Base-by-base conservation (phyloP, 2,329 filamentous ascomycete species). In the Fusarium miscanthi region DNA sequence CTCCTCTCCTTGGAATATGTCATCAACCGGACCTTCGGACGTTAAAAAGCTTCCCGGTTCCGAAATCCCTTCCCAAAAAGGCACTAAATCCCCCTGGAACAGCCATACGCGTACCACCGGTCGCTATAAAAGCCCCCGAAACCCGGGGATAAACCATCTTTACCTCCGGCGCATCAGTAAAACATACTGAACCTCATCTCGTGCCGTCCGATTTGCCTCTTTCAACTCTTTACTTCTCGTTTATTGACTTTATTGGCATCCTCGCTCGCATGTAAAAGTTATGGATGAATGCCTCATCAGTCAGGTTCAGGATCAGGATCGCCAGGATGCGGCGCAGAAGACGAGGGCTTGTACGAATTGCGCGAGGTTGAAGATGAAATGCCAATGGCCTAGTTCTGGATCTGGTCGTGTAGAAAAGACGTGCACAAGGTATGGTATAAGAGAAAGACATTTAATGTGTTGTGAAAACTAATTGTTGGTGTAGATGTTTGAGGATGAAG, bases 301-400 rank as follows among this genome's bases (percentile, higher is more conserved):
- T 42, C 64, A 62, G 43, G 62, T 63, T 35, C 52, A 62, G 43
- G 62, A 64, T 35, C 52, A 59, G 12, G 54, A 31, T 42, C 56
- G 49, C 30, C 35, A 43, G 14, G 61, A 69, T 23, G 31, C 13
- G 23, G 31, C 27, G n/a, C 63, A 46, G 0, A 81, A 79, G 65
- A 54, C 70, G n/a, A 78, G 81, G 56, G 81, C 81, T 10, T 82
- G 81, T 59, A 72, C 62, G 17, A 80, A 75, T 38, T 82, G 81
- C 66, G 81, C 79, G 33, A 76, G 77, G 27, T 72, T 82, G 16
- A 82, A 82, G 73, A 82, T 81, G 71, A 82, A 79, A 51, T 82
- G 81, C 52, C 77, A 77, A 27, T 82, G 80, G 81, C 77, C 76
- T 37, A 69, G 41, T 33, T 60, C 73, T 40, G 79, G 73, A 0